Conservation (phyloP, 2,329 filamentous ascomycete genomes). For the Neonectria punicea region DNA sequence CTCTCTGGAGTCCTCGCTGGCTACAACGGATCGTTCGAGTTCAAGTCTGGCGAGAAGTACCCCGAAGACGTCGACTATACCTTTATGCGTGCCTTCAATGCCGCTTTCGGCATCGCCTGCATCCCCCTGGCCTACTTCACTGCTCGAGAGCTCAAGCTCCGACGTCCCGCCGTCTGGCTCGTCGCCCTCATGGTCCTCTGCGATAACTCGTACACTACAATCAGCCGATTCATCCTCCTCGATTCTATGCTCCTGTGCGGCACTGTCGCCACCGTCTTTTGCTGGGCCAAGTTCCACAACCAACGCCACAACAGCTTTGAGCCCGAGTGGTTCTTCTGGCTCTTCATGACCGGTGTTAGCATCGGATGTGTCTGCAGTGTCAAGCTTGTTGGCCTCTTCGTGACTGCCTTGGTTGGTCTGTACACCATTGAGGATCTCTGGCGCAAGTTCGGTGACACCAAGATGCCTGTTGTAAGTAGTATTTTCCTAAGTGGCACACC, state of each 20-base stretch:
- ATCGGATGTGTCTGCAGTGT: slow-evolving; percentile 99
- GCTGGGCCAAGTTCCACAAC: slow-evolving; percentile 96
- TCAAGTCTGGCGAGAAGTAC: slow-evolving; percentile 98
- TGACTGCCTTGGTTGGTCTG: slow-evolving; percentile 91
- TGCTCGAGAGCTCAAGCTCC: slow-evolving; percentile 88
- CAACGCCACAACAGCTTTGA: slow-evolving; percentile 88
- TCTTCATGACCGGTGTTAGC: slow-evolving; percentile 91
- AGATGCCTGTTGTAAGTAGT: slow-evolving; percentile 80
- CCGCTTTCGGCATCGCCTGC: slow-evolving; percentile 91
- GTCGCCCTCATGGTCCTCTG: slow-evolving; percentile 97
- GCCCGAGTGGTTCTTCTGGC: slow-evolving; percentile 92
- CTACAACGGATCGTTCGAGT: slow-evolving; percentile 99
- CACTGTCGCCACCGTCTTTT: slow-evolving; percentile 96
- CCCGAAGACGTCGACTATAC: slow-evolving; percentile 95
- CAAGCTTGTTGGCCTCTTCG: slow-evolving; percentile 97
- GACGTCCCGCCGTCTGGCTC: slow-evolving; percentile 89
- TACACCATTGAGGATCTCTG: slow-evolving; percentile 98
- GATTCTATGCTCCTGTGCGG: slow-evolving; percentile 99
- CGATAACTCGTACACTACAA: slow-evolving; percentile 99
- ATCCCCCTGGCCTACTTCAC: slow-evolving; percentile 96
- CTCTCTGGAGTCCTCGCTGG: slow-evolving; percentile 95
- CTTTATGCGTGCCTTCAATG: slow-evolving; percentile 98
- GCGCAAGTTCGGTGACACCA: slow-evolving; percentile 96
- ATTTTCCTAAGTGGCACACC: background rate
- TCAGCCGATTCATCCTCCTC: slow-evolving; percentile 96